Percentiles rank a stretch among this genome's conserved stretches.
phyloP scores from a whole-genome alignment of 1,139 yeast genomes.

The Pichia sorboxylosa region DNA sequence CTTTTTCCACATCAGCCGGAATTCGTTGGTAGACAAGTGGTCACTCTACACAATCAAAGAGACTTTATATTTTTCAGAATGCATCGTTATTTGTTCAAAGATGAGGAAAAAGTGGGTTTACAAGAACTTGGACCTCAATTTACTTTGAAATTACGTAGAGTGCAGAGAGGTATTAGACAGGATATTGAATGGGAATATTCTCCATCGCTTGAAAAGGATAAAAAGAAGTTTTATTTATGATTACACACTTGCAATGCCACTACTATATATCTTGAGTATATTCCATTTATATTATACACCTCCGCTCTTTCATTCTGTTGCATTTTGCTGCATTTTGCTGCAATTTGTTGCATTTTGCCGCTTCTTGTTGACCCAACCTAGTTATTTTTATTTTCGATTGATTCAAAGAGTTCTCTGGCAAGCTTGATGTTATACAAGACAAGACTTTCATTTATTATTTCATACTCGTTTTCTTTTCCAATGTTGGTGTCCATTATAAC shows the following conservation, averaged over 20 bases:
- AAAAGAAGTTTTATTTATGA: constrained; percentile 78
- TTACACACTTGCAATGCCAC: not conserved
- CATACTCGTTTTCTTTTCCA: constrained; percentile 22
- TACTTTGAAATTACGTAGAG: constrained; percentile 73
- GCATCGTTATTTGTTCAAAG: constrained; percentile 80
- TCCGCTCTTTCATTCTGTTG: too few species aligned
- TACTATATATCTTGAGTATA: too few species aligned
- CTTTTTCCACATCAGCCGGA: constrained; percentile 89
- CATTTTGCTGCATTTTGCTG: too few species aligned
- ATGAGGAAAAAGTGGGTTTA: constrained; percentile 85
- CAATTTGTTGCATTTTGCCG: too few species aligned
- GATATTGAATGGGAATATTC: constrained; percentile 95
- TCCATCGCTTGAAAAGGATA: constrained; percentile 93
- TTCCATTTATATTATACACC: too few species aligned
- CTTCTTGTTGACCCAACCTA: too few species aligned
- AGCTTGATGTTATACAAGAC: constrained; percentile 57
- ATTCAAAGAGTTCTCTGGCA: constrained; percentile 50
- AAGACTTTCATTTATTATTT: constrained; percentile 47
- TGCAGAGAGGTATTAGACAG: constrained; percentile 84
- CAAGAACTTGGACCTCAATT: constrained; percentile 97
- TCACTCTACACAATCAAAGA: constrained; percentile 90
- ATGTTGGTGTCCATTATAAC: constrained; percentile 34
- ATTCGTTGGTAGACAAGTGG: constrained; percentile 88
- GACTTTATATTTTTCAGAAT: constrained; percentile 91
- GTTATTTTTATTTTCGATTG: constrained; percentile 19